phyloP scores from a whole-genome alignment of 1,139 yeast species.

The Candida pseudocylindracea region DNA sequence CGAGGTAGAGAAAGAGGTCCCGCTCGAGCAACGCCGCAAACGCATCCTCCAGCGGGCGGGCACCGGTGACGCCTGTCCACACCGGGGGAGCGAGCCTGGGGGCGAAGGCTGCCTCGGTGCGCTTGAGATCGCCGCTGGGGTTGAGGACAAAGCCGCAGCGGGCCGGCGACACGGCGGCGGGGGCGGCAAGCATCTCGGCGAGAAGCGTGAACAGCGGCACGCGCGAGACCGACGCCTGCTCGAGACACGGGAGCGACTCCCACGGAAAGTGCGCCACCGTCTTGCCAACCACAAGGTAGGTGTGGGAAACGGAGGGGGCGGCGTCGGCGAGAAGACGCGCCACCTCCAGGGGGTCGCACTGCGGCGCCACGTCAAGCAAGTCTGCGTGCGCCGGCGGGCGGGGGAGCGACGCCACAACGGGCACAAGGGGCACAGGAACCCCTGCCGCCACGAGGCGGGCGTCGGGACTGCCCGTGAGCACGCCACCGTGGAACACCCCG shows the following conservation, averaged over 20 bases:
- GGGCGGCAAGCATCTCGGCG: slow-evolving; percentile 13
- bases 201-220: slow-evolving; percentile 44
- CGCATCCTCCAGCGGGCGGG: slow-evolving; percentile 27
- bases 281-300: not conserved
- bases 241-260: slow-evolving; percentile 53
- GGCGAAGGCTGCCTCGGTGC: slow-evolving; percentile 40
- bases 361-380: too few relatives aligned
- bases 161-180: slow-evolving; percentile 4
- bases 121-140: slow-evolving; percentile 56
- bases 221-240: slow-evolving; percentile 38
- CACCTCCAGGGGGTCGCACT: too few relatives aligned
- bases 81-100: slow-evolving; percentile 12
- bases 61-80: slow-evolving; percentile 1
- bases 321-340: too few relatives aligned
- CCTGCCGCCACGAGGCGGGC: too few relatives aligned
- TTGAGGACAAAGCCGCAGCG: slow-evolving; percentile 34
- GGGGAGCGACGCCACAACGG: too few relatives aligned
- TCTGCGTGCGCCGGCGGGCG: too few relatives aligned
- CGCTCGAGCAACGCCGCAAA: slow-evolving; percentile 12
- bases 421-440: too few relatives aligned
- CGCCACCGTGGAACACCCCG: not conserved
- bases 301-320: not conserved
- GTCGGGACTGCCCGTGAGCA: too few relatives aligned
- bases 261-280: slow-evolving; percentile 42
- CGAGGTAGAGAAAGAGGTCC: slow-evolving; percentile 56